These are phyloP conservation scores for Naematelia encephala DNA, from an alignment of 768 basidiomycete species.

Conservation along the genomic window DNA sequence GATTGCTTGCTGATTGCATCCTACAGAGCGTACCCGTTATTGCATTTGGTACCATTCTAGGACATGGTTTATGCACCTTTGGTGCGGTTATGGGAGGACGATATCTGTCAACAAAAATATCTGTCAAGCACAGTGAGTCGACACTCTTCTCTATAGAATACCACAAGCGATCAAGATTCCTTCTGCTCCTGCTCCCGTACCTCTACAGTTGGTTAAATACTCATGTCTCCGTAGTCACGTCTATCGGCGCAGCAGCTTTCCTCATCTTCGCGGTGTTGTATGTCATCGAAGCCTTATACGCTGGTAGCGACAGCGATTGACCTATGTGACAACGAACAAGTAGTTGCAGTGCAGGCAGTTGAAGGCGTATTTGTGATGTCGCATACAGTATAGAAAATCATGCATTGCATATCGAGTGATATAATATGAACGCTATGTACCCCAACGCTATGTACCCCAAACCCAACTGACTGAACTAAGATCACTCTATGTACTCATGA, in stretches of 20 bases:
- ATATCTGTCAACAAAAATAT: constrained; percentile 88
- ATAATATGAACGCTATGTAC: neutral
- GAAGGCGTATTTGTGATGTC: too few species aligned
- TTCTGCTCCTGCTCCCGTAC: too few species aligned
- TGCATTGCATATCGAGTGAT: neutral
- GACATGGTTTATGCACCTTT: constrained; percentile 80
- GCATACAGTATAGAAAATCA: neutral
- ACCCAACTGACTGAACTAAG: too few species aligned
- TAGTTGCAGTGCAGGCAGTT: neutral
- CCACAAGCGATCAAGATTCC: too few species aligned
- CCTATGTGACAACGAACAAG: neutral
- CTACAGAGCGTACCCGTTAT: constrained; percentile 85
- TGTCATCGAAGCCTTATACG: constrained; percentile 61
- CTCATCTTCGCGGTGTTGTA: constrained; percentile 77
- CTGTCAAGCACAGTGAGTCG: constrained; percentile 81
- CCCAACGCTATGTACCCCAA: too few species aligned
- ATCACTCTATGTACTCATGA: neutral
- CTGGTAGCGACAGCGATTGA: constrained; percentile 4
- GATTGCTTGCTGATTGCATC: neutral
- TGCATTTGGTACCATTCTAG: constrained; percentile 80
- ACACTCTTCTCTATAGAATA: neutral
- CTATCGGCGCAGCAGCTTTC: constrained; percentile 77
- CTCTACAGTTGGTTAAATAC: neutral
- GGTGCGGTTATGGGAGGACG: constrained; percentile 91
- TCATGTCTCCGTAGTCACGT: constrained; percentile 60